Base-by-base conservation (phyloP, 352 stramenopile genomes). In the Phytophthora pistaciae region DNA sequence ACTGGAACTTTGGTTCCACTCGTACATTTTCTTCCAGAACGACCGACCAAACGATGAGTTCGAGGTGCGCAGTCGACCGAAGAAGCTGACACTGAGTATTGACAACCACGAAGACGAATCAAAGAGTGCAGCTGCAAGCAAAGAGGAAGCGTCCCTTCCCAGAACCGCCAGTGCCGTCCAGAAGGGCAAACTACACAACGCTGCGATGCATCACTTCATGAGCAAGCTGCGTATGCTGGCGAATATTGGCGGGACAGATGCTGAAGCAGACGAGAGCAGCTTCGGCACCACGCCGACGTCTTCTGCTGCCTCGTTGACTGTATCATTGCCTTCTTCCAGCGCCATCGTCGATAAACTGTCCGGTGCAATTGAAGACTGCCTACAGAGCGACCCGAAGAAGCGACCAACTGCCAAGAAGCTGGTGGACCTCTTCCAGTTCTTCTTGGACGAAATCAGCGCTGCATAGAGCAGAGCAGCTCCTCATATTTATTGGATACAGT, bases 361-460 rank as follows among this genome's bases (percentile, higher is more conserved):
- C 23, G 60, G 66, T 5, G 60, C 77, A 6, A 85, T 93, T 48
- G 67, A 84, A 42, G 81, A 86, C 21, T 94, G 85, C 56, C 66
- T 94, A 20, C 79, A 90, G 36, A 83, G 78, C 27, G 79, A 90
- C 36, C 79, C 85, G 6, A 85, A 78, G 57, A 81, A 83, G 49
- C 77, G 87, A 1, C 84, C 82, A 21, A 90, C 76, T 2, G 82
- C 82, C 16, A 85, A 87, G 46, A 83, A 79, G 53, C 76, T 88
- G n/a, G 71, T 78, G 14, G 77, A 82, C 64, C 64, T 86, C 38
- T 84, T 88, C 50, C 78, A 83, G 54, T 68, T 77, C 31, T 72
- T 88, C 23, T 68, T 88, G 8, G 75, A 83, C 40, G 75, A 83
- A 36, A 68, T 72, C 55, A 65, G 48, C 14, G 40, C 68, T 21